These are phyloP conservation scores for Adiantum capillusveneris DNA, from an alignment of 75 land plant genomes.

Conservation along the genomic window DNA sequence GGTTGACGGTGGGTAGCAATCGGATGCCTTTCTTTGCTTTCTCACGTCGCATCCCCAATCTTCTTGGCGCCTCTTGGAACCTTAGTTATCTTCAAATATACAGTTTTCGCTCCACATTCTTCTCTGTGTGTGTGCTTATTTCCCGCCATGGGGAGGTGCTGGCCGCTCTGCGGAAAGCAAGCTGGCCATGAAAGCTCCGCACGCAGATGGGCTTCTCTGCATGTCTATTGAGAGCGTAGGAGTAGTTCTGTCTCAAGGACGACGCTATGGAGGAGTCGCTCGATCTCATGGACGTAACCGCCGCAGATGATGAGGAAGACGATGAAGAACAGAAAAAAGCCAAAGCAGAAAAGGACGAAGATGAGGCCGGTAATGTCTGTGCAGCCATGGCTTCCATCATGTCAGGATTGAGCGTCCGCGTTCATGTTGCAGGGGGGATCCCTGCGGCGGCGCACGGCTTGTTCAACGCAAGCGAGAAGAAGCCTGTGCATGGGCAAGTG, in stretches of 20 bases:
- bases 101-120: neutral
- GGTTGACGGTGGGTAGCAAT: too few relatives aligned
- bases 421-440: neutral
- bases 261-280: too few relatives aligned
- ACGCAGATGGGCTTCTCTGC: too few relatives aligned
- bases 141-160: neutral
- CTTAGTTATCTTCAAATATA: neutral
- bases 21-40: neutral
- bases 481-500: neutral
- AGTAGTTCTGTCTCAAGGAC: too few relatives aligned
- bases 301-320: too few relatives aligned
- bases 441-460: neutral
- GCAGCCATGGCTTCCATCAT: neutral
- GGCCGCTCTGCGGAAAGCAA: neutral
- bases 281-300: too few relatives aligned
- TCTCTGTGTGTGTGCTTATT: neutral
- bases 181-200: neutral
- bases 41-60: neutral
- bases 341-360: too few relatives aligned
- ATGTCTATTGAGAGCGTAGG: too few relatives aligned
- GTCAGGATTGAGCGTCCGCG: neutral
- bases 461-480: neutral
- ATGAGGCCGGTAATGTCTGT: too few relatives aligned
- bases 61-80: slow-evolving; percentile 4
- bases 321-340: too few relatives aligned